A percentile compares a stretch with the other conserved stretches of the same genome.
Conservation (phyloP, 2,329 filamentous ascomycete species). For the Bipolaris gigantea region DNA sequence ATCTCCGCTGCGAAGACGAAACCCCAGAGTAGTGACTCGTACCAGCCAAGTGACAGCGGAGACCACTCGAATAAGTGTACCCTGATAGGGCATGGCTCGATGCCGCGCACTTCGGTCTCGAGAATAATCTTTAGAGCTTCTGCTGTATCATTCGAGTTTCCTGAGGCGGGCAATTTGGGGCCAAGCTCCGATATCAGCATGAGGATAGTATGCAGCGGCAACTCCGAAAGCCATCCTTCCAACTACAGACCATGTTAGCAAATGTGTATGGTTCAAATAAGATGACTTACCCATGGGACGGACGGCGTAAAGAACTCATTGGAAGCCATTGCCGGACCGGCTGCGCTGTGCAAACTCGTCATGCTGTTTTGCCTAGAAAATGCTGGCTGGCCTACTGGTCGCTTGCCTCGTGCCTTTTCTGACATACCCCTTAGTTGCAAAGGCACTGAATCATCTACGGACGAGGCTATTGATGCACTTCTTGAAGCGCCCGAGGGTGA, state of each 20-base stretch:
- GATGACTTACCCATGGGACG: constrained; percentile 64
- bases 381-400: constrained; percentile 78
- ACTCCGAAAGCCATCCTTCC: constrained; percentile 87
- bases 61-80: constrained; percentile 96
- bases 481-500: constrained; percentile 52
- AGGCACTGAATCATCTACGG: constrained; percentile 76
- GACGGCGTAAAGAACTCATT: constrained; percentile 74
- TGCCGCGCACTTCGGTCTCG: constrained; percentile 65
- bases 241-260: constrained; percentile 58
- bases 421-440: constrained; percentile 89
- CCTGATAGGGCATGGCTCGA: constrained; percentile 73
- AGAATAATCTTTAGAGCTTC: constrained; percentile 55
- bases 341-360: constrained; percentile 72
- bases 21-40: constrained; percentile 91
- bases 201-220: constrained; percentile 84
- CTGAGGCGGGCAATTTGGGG: constrained; percentile 56
- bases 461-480: constrained; percentile 66
- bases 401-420: constrained; percentile 94
- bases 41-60: constrained; percentile 87
- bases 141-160: constrained; percentile 43
- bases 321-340: constrained; percentile 59
- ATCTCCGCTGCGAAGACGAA: constrained; percentile 91
- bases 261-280: neutral
- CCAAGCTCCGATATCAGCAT: constrained; percentile 68
- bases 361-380: constrained; percentile 92